Conservation (phyloP, 2,329 filamentous ascomycete genomes). For the Pseudocercospora fijiensis region DNA sequence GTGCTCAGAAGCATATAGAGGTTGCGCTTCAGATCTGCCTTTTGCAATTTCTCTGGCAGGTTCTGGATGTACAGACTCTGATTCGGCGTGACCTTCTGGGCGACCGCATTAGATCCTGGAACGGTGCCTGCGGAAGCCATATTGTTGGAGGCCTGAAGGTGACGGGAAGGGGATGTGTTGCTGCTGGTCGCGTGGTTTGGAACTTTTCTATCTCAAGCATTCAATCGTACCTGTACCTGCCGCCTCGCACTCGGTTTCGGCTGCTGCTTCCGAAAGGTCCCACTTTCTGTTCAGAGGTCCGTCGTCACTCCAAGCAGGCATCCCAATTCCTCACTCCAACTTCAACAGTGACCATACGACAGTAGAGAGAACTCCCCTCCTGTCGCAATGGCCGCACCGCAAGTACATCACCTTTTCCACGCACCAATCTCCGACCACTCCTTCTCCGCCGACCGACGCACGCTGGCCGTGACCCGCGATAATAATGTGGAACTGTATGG, state of each 20-base stretch:
- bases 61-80: constrained; percentile 83
- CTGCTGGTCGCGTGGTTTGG: background rate
- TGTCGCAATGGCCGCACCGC: constrained; percentile 81
- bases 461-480: constrained; percentile 87
- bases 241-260: constrained; percentile 1
- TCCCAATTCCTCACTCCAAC: background rate
- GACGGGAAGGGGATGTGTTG: background rate
- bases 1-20: constrained; percentile 94
- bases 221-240: background rate
- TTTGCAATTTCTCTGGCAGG: constrained; percentile 85
- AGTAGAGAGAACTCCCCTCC: constrained; percentile 92
- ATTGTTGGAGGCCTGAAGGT: background rate
- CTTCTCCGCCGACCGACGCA: constrained; percentile 87
- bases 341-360: constrained; percentile 48
- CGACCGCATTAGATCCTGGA: constrained; percentile 9
- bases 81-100: constrained; percentile 18
- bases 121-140: constrained; percentile 11
- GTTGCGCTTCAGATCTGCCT: constrained; percentile 78
- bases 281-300: constrained; percentile 4
- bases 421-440: constrained; percentile 95
- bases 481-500: constrained; percentile 86
- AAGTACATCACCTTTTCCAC: constrained; percentile 97
- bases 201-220: background rate
- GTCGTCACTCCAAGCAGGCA: constrained; percentile 18
- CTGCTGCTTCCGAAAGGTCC: constrained; percentile 6